These are phyloP conservation scores for Neonectria ditissima DNA, from an alignment of 2,329 filamentous ascomycete species.

Conservation along the genomic window DNA sequence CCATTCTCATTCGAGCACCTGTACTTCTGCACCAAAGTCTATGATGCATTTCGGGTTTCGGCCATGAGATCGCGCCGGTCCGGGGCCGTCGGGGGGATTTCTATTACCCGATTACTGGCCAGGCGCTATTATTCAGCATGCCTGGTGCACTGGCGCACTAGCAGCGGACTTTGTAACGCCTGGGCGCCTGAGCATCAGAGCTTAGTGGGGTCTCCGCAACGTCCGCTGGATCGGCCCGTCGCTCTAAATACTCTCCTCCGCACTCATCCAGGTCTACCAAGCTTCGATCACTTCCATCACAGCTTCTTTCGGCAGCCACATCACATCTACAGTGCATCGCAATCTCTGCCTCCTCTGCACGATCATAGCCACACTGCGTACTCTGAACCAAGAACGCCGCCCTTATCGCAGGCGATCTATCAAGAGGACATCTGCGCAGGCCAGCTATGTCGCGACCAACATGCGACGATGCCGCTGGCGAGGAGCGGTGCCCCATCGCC, in stretches of 20 bases:
- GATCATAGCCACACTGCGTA: neutral
- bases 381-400: neutral
- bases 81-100: conserved; percentile 5
- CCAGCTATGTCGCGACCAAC: conserved; percentile 33
- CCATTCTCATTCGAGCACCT: neutral
- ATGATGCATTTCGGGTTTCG: conserved; percentile 20
- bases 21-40: neutral
- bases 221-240: conserved; percentile 9
- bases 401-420: neutral
- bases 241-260: neutral
- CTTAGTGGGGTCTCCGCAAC: conserved; percentile 15
- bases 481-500: conserved; percentile 27
- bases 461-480: conserved; percentile 15
- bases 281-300: conserved; percentile 1
- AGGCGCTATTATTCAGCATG: conserved; percentile 17
- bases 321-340: conserved; percentile 1
- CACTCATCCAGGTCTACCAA: neutral
- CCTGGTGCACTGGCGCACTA: neutral
- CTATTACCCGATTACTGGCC: neutral
- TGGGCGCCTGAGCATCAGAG: neutral
- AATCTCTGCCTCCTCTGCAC: no score
- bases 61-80: conserved; percentile 19
- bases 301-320: neutral
- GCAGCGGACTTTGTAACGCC: conserved; percentile 17
- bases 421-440: neutral